Evolutionary conservation across 2,329 filamentous ascomycete species (phyloP).

Genomic region (Colletotrichum acutatum): DNA sequence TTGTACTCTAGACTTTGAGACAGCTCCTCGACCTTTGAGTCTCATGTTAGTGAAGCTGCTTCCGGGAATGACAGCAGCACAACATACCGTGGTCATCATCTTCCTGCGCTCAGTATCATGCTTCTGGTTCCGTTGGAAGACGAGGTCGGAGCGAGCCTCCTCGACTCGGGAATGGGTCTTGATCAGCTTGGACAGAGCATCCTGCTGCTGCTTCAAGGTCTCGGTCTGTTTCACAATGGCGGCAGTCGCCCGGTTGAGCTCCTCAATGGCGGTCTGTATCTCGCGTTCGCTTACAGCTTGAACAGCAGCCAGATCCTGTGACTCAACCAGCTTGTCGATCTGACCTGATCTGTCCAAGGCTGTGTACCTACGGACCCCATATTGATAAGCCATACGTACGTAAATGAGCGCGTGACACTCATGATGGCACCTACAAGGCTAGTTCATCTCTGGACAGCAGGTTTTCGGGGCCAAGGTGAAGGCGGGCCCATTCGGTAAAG

Average conservation of each 20-base stretch:
- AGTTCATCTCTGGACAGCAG: slow-evolving; percentile 66
- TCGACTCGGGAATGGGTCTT: slow-evolving; percentile 52
- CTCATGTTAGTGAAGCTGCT: neutral
- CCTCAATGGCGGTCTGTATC: slow-evolving; percentile 68
- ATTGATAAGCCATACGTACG: slow-evolving; percentile 22
- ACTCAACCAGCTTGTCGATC: slow-evolving; percentile 56
- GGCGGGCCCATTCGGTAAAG: slow-evolving; percentile 59
- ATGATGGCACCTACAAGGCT: slow-evolving; percentile 54
- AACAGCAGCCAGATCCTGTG: slow-evolving; percentile 57
- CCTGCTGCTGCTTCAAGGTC: slow-evolving; percentile 69
- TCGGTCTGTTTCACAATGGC: slow-evolving; percentile 73
- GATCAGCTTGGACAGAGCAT: slow-evolving; percentile 65
- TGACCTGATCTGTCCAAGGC: slow-evolving; percentile 60
- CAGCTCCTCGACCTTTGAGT: slow-evolving; percentile 58
- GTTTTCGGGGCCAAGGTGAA: slow-evolving; percentile 61
- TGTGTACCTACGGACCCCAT: slow-evolving; percentile 55
- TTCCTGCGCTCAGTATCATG: slow-evolving; percentile 53
- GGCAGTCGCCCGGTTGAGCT: slow-evolving; percentile 72
- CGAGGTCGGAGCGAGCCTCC: slow-evolving; percentile 47
- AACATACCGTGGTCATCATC: slow-evolving; percentile 53
- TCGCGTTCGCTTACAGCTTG: slow-evolving; percentile 69
- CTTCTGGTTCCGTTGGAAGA: slow-evolving; percentile 49
- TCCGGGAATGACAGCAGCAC: neutral
- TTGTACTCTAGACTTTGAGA: slow-evolving; percentile 58
- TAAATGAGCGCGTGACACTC: neutral